Conservation (phyloP, 495 filamentous ascomycete genomes). For the Penicillium herquei region DNA sequence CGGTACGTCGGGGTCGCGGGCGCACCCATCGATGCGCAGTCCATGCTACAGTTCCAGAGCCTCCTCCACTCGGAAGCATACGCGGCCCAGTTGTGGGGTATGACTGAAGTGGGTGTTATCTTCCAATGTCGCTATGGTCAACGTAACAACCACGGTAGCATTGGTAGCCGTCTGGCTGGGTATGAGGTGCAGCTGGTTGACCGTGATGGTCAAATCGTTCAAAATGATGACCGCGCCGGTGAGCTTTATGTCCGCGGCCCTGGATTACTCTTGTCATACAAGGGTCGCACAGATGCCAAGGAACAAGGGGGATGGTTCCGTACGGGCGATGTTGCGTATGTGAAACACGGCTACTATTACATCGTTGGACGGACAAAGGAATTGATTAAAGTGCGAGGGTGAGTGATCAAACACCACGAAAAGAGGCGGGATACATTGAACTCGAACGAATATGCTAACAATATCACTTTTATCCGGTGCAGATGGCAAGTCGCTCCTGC, state of each 20-base stretch:
- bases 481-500: slow-evolving; percentile 79
- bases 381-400: slow-evolving; percentile 68
- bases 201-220: slow-evolving; percentile 48
- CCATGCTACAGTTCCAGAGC: slow-evolving; percentile 37
- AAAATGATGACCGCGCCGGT: slow-evolving; percentile 46
- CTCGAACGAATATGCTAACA: not conserved
- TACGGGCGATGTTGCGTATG: slow-evolving; percentile 73
- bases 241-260: slow-evolving; percentile 53
- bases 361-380: slow-evolving; percentile 79
- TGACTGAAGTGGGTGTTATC: slow-evolving; percentile 53
- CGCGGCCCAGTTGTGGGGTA: slow-evolving; percentile 34
- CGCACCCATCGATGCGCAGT: slow-evolving; percentile 43
- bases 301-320: slow-evolving; percentile 68
- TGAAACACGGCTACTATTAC: slow-evolving; percentile 55
- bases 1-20: slow-evolving; percentile 50
- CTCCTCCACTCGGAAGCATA: slow-evolving; percentile 42
- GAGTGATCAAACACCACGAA: slow-evolving; percentile 10
- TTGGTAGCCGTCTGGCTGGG: slow-evolving; percentile 69
- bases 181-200: slow-evolving; percentile 58
- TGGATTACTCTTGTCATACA: slow-evolving; percentile 37
- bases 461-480: not conserved
- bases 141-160: slow-evolving; percentile 42
- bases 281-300: slow-evolving; percentile 37
- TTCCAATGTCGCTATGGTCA: slow-evolving; percentile 51
- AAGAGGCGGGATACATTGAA: not conserved